These are phyloP conservation scores for Laguncularia racemosa DNA, from an alignment of 345 rosid species.

Conservation along the genomic window DNA sequence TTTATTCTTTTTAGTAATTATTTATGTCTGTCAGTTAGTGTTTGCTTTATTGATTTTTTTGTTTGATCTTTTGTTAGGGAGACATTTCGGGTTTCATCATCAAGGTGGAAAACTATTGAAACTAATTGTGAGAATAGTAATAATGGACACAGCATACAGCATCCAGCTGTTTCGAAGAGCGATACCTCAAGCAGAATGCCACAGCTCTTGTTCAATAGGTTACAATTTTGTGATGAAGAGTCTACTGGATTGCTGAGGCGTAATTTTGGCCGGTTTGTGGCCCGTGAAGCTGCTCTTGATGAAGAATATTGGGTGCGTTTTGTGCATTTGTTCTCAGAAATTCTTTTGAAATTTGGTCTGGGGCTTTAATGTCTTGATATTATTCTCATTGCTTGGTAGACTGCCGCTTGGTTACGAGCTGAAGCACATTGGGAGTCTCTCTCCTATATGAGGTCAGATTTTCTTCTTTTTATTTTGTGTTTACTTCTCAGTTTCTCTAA, in stretches of 20 bases:
- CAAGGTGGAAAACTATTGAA: constrained; percentile 12
- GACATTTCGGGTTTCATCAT: constrained; percentile 14
- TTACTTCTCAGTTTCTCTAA: not conserved
- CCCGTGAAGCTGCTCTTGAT: constrained; percentile 21
- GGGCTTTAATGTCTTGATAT: not conserved
- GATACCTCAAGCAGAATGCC: constrained; percentile 15
- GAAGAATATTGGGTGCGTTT: constrained; percentile 19
- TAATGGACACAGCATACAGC: constrained; percentile 15
- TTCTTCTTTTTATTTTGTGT: too few relatives aligned
- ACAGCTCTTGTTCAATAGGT: constrained; percentile 16
- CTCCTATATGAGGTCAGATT: constrained; percentile 15
- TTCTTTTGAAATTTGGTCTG: not conserved
- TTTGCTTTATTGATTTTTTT: not conserved
- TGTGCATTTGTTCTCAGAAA: not conserved
- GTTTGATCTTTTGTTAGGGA: constrained; percentile 10
- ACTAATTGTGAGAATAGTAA: constrained; percentile 8
- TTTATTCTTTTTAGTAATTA: too few relatives aligned
- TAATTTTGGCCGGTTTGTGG: constrained; percentile 14
- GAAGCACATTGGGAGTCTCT: constrained; percentile 19
- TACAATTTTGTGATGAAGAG: constrained; percentile 18
- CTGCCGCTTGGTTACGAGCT: constrained; percentile 25
- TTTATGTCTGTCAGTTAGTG: too few relatives aligned
- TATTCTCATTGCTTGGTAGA: constrained; percentile 8
- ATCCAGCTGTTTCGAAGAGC: constrained; percentile 17
- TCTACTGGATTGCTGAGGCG: constrained; percentile 14